These are phyloP conservation scores for Eustoma russellianum DNA, from an alignment of 257 asterid genomes.

Conservation along the genomic window DNA sequence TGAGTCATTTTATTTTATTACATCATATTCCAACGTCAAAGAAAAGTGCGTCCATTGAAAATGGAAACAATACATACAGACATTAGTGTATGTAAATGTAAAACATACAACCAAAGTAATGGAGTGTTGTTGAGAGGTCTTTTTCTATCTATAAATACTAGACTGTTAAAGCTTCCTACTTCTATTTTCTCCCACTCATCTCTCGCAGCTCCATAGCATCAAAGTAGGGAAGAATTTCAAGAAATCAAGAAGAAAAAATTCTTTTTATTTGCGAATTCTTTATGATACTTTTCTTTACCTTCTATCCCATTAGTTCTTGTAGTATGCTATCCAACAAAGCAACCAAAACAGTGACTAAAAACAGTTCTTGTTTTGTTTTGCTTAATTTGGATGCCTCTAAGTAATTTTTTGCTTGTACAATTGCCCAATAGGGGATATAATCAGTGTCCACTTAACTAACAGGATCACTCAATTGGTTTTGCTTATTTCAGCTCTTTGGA, in stretches of 20 bases:
- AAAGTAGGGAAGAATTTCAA: constrained; percentile 19
- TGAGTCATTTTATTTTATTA: too few relatives aligned
- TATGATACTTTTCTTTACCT: constrained; percentile 6
- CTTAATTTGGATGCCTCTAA: too few relatives aligned
- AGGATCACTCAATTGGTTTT: not conserved
- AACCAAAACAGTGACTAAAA: not conserved
- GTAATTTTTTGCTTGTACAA: not conserved
- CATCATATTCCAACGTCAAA: too few relatives aligned
- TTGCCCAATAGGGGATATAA: not conserved
- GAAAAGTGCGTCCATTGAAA: too few relatives aligned
- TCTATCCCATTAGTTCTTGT: too few relatives aligned
- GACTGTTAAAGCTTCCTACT: constrained; percentile 26
- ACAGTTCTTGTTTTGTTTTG: not conserved
- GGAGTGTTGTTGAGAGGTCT: not conserved
- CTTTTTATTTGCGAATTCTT: constrained; percentile 14
- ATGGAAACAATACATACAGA: too few relatives aligned
- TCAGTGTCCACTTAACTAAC: not conserved
- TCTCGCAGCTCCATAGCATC: constrained; percentile 19
- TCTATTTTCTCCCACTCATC: constrained; percentile 37
- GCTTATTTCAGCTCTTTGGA: constrained; percentile 7
- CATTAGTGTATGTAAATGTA: too few relatives aligned
- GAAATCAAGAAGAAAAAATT: constrained; percentile 10
- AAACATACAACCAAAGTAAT: too few relatives aligned
- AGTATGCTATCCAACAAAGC: constrained; percentile 15
- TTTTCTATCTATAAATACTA: constrained; percentile 33